Percentiles rank a stretch among this genome's conserved stretches.
These are phyloP conservation scores for Apiospora hydei DNA, from an alignment of 2,329 filamentous ascomycete genomes.

Conservation along the genomic window DNA sequence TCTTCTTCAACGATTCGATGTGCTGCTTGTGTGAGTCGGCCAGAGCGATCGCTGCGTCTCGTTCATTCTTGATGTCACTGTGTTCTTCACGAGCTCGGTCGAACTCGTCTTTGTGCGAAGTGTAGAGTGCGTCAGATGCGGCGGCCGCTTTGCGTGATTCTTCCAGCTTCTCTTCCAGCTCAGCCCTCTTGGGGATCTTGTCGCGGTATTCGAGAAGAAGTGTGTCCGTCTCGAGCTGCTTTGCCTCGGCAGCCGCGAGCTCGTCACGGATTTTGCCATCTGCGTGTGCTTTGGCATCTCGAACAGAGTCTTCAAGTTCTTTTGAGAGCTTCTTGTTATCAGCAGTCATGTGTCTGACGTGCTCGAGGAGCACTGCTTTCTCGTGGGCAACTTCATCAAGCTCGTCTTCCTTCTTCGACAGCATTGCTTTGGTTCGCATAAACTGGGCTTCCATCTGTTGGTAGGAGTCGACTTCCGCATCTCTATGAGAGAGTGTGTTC, in stretches of 20 bases:
- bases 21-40: not conserved
- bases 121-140: not conserved
- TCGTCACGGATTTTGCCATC: not conserved
- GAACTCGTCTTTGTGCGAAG: not conserved
- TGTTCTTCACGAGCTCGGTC: not conserved
- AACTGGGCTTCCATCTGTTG: not conserved
- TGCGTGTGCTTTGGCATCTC: not conserved
- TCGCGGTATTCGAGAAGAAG: slow-evolving; percentile 1
- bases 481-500: slow-evolving; percentile 4
- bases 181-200: not conserved
- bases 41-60: not conserved
- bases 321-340: not conserved
- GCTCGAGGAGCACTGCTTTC: not conserved
- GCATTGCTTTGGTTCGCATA: not conserved
- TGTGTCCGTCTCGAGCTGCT: not conserved
- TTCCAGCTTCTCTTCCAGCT: not conserved
- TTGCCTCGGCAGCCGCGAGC: not conserved
- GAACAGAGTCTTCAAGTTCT: not conserved
- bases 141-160: not conserved
- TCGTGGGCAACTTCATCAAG: not conserved
- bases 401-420: not conserved
- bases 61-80: not conserved
- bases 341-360: not conserved
- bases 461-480: not conserved
- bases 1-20: not conserved